These are phyloP conservation scores for Sarocladium kiliense DNA, from an alignment of 2,329 filamentous ascomycete species.

Conservation along the genomic window DNA sequence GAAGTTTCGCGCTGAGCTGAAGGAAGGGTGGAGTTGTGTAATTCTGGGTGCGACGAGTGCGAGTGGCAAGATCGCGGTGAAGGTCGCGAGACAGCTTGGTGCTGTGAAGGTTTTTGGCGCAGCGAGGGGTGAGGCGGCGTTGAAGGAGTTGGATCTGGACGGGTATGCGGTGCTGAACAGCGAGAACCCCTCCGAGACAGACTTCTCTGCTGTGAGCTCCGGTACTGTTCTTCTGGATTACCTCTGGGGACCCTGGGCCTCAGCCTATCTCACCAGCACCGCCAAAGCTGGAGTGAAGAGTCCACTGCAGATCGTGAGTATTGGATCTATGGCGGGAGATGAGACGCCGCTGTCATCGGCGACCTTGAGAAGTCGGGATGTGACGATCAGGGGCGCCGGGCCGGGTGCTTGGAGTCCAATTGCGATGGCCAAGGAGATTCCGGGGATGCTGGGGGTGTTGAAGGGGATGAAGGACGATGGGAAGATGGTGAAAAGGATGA, in stretches of 20 bases:
- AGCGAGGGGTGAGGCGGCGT: conserved; percentile 37
- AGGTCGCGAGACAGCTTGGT: conserved; percentile 41
- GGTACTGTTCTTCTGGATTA: conserved; percentile 54
- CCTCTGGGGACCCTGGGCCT: conserved; percentile 42
- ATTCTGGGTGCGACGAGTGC: conserved; percentile 49
- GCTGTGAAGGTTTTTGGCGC: conserved; percentile 46
- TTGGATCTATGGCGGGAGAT: conserved; percentile 39
- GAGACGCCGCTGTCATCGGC: conserved; percentile 34
- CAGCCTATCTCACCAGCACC: conserved; percentile 35
- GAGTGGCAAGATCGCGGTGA: conserved; percentile 45
- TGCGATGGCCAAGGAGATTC: conserved; percentile 18
- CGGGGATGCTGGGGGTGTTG: conserved; percentile 21
- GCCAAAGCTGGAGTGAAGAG: conserved; percentile 23
- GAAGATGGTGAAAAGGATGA: conserved; percentile 15
- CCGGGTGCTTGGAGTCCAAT: conserved; percentile 35
- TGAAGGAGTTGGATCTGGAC: conserved; percentile 40
- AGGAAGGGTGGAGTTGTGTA: conserved; percentile 39
- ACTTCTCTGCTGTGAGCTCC: conserved; percentile 39
- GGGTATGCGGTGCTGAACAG: conserved; percentile 35
- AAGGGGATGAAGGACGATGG: conserved; percentile 16
- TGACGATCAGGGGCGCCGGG: conserved; percentile 41
- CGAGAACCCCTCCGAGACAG: conserved; percentile 32
- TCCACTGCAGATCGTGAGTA: conserved; percentile 48
- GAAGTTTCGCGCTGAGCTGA: conserved; percentile 34
- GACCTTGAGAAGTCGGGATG: conserved; percentile 41